Base-by-base conservation (phyloP, 495 filamentous ascomycete genomes). In the Podospora pseudocomata region DNA sequence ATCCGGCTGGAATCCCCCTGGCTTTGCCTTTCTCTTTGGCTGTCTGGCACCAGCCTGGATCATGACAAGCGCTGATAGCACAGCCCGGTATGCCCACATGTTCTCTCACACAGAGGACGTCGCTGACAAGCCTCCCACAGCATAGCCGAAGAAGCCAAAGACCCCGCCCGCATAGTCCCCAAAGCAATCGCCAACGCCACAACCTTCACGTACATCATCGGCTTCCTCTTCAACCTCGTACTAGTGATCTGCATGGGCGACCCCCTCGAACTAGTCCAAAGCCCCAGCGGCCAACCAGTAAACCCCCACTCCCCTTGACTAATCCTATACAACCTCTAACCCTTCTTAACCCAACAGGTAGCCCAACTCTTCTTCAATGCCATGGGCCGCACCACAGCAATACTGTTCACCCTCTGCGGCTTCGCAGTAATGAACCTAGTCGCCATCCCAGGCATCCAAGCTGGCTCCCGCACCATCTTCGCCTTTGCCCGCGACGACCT, bases 1-100 rank as follows among this genome's bases (percentile, higher is more conserved):
- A 11, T 88, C 84, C 0, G 88, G 88, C 15, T 91, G 89, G 89
- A 82, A 67, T 0, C 88, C 86, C 6, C 79, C 81, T 26, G 89
- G 88, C 5, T 90, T 88, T 72, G 86, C 85, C n/a, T 90, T 88
- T 73, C 73, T 91, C 34, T 89, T 91, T 68, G 89, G 89, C 23
- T 90, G 90, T 73, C 76, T 91, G 26, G 87, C 86, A 9, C 89
- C 89, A 28, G 86, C 86, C 0, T 91, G 89, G 87, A 89, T 86
- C 56, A 88, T 88, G 76, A 76, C 74, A n/a, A 69, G 70, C 28
- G 74, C 74, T 13, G 75, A 77, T 54, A 75, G 75, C 57, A 73
- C 74, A 13, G 75, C 74, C 20, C 72, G 75, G 75, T 76, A 68
- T 66, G 70, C n/a, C 26, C 1, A 58, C 34, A 4, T 27, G 30